Evolutionary conservation across 2,329 filamentous ascomycete species (phyloP), one percentile per base, ranked within the genome.

Genomic region (Arthroderma uncinatum): DNA sequence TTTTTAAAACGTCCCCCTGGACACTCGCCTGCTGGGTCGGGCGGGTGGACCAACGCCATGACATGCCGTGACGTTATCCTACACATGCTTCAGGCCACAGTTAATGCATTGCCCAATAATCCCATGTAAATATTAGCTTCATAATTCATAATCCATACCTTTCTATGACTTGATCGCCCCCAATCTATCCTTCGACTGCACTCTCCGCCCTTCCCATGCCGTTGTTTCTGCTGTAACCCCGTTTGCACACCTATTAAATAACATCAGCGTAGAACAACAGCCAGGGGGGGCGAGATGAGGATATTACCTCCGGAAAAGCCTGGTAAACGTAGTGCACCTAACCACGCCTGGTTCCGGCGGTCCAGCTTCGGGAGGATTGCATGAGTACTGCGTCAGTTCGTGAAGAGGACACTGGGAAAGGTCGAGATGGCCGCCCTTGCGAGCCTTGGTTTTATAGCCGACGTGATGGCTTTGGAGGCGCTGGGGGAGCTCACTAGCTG

Each of bases 331-430:
- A 66, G 77, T 71, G 64, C 82, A 84, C 4, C 67, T 67, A n/a
- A 79, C 67, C 25, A 79, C 69, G 2, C 72, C 69, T 2, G 74
- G 71, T 54, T 67, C 65, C 16, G 69, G 71, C 34, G 74, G 69
- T 47, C 66, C 68, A 54, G 74, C 71, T 36, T 73, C 68, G 7
- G 76, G 71, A 8, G 82, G 70, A 65, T 82, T 76, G 69, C 83
- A 86, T 25, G 77, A 77, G 65, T 83, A 85, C 70, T 86, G 82
- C 50, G 81, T 71, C 68, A 85, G 68, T 66, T 84, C 80, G 62
- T 80, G 73, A 40, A 85, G 69, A 57, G 76, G 69, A 67, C 82
- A 85, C 53, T 79, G 71, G 56, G 72, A 67, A 4, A 85, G 72
- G 33, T 79, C 71, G 59, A 82, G 70, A 14, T 74, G 70, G 25